Base-by-base conservation (phyloP, 2,329 filamentous ascomycete genomes). In the Neofusicoccum sp. region DNA sequence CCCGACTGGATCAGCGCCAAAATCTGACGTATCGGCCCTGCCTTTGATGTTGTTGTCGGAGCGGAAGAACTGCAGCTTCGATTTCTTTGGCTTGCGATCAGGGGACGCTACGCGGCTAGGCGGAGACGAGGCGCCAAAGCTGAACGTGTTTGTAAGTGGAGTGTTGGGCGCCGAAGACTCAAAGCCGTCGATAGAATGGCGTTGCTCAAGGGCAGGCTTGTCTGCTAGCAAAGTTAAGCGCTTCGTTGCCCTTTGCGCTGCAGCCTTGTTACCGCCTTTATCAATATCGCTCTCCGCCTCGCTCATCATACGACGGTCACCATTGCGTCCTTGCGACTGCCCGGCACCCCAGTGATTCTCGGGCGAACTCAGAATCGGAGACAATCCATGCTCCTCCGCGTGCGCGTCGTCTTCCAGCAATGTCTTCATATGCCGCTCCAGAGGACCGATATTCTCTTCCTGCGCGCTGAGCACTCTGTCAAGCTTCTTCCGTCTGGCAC, bases 391-490 rank as follows among this genome's bases (percentile, higher is more conserved):
- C 49, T 75, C 69, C 49, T 75, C 69, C 11, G 28, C 45, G 4
- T 16, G 40, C n/a, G 73, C 72, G 43, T 80, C 77, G 47, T 76
- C 71, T 48, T 76, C 75, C 56, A 81, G 73, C 64, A 80, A 67
- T 9, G 71, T 66, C 47, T 75, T 71, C 70, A 81, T 76, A 51
- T 79, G 78, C 26, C 76, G 68, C 57, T 78, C 76, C 24, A 82
- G 69, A 5, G 80, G 78, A 6, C 78, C 79, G 20, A 73, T 78
- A 53, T 81, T 80, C 56, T 77, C 72, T 14, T 75, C 72, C 14
- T 69, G 66, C 12, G 74, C 71, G 14, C 63, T 65, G 8, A 85
- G 86, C 9, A 79, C 78, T 57, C 78, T 80, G 53, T 81, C 80
- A 49, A 79, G 80, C 30, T 82, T 74, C 61, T 85, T 82, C 57